Conservation (phyloP, 2,329 filamentous ascomycete species). For the Cercospora berteroae region DNA sequence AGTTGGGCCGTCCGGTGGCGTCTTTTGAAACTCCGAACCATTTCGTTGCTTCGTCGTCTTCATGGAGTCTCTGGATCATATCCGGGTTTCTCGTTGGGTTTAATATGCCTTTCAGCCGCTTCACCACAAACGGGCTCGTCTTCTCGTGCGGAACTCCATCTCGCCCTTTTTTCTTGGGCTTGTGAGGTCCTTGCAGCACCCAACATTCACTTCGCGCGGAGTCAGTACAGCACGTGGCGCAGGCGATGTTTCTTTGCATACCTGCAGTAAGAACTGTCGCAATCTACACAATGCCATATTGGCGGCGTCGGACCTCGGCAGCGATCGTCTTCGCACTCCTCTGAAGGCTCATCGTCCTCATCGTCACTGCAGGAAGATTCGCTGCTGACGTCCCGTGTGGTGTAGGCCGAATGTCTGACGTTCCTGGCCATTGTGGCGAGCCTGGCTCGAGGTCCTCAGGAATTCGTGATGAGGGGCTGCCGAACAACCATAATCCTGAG, state of each 20-base stretch:
- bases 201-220: conserved; percentile 31
- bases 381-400: conserved; percentile 12
- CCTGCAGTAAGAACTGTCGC: conserved; percentile 38
- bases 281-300: conserved; percentile 37
- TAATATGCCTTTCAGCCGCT: conserved; percentile 31
- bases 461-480: neutral
- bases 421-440: conserved; percentile 11
- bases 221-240: neutral
- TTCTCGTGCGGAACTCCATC: conserved; percentile 41
- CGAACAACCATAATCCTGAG: conserved; percentile 9
- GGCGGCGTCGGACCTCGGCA: conserved; percentile 30
- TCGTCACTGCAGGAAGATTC: conserved; percentile 16
- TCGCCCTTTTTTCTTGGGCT: conserved; percentile 36
- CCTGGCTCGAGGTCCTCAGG: neutral
- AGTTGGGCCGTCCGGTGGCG: conserved; percentile 33
- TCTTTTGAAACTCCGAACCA: conserved; percentile 43
- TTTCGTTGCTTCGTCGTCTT: conserved; percentile 39
- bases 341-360: conserved; percentile 20
- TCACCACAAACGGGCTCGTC: conserved; percentile 34
- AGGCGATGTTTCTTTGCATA: conserved; percentile 15
- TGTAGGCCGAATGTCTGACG: conserved; percentile 6
- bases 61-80: conserved; percentile 38
- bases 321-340: conserved; percentile 36
- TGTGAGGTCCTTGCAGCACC: conserved; percentile 36
- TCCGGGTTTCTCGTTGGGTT: conserved; percentile 31